Conservation (phyloP, 768 basidiomycete genomes). For the Termitomyces titanicus region DNA sequence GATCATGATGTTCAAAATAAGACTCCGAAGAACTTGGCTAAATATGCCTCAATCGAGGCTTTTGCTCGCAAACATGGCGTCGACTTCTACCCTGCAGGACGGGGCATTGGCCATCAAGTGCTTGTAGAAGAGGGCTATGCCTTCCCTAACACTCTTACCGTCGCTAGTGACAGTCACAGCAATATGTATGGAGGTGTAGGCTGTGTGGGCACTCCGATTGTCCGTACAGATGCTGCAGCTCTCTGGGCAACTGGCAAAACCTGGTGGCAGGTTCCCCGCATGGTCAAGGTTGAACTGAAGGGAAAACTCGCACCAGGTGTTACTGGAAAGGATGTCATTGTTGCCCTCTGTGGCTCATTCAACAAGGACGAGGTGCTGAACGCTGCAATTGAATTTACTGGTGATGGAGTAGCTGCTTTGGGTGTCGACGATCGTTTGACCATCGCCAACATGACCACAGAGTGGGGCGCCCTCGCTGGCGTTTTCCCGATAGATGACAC, state of each 20-base stretch:
- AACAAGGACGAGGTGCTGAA: conserved; percentile 97
- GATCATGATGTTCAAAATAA: conserved; percentile 99
- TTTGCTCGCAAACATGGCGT: conserved; percentile 84
- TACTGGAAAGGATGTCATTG: conserved; percentile 97
- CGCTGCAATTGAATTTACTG: conserved; percentile 93
- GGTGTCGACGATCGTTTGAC: conserved; percentile 91
- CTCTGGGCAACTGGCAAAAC: conserved; percentile 98
- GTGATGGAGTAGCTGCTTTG: conserved; percentile 77
- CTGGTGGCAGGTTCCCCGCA: conserved; percentile 99
- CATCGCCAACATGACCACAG: conserved; percentile 99
- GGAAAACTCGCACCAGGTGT: conserved; percentile 85
- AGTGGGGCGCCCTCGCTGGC: conserved; percentile 97
- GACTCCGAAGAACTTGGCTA: conserved; percentile 82
- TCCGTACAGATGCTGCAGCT: conserved; percentile 91
- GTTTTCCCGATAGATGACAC: conserved; percentile 90
- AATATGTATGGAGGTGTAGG: conserved; percentile 99
- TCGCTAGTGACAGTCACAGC: conserved; percentile 94
- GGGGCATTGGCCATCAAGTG: conserved; percentile 97
- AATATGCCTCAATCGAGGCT: conserved; percentile 88
- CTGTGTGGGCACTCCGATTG: conserved; percentile 95
- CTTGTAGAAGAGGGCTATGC: conserved; percentile 99
- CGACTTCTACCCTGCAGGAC: conserved; percentile 96
- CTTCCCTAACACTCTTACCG: conserved; percentile 92
- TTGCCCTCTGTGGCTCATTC: conserved; percentile 93
- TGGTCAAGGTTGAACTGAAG: conserved; percentile 90